Evolutionary conservation across 768 basidiomycete genomes (phyloP).

Genomic region (Suillus fuscotomentosus): DNA sequence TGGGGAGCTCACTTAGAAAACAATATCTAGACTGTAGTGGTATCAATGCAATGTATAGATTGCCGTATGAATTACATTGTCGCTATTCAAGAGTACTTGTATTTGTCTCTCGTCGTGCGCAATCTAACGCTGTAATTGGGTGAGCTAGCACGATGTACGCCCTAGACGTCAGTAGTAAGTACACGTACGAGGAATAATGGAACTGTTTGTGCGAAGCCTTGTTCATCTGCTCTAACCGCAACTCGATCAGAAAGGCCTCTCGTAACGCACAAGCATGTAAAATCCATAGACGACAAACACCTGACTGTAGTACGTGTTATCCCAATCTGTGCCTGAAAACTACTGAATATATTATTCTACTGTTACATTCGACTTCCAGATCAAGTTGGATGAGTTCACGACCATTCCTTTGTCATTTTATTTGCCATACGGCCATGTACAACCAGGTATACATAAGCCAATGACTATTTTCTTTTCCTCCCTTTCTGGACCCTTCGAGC

Average conservation of each 20-base stretch:
- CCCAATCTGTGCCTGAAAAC: background rate
- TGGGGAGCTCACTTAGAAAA: background rate
- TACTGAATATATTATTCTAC: background rate
- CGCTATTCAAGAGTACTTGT: background rate
- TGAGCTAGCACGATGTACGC: background rate
- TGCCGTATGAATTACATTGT: background rate
- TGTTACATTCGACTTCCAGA: no score
- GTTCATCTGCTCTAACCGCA: background rate
- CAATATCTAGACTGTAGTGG: background rate
- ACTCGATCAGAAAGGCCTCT: background rate
- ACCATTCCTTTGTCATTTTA: no score
- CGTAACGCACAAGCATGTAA: background rate
- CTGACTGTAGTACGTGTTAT: background rate
- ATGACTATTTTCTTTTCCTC: no score
- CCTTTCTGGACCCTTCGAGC: no score
- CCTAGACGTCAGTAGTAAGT: background rate
- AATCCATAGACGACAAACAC: background rate
- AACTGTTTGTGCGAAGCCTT: background rate
- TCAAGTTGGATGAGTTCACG: no score
- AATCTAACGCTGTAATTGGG: background rate
- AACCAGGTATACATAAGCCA: no score
- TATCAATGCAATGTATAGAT: background rate
- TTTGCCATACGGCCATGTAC: no score
- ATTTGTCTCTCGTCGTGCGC: background rate
- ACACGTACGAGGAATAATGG: background rate